Base-by-base conservation (phyloP, 805 yeast species). In the Yamadazyma nakazawae region DNA sequence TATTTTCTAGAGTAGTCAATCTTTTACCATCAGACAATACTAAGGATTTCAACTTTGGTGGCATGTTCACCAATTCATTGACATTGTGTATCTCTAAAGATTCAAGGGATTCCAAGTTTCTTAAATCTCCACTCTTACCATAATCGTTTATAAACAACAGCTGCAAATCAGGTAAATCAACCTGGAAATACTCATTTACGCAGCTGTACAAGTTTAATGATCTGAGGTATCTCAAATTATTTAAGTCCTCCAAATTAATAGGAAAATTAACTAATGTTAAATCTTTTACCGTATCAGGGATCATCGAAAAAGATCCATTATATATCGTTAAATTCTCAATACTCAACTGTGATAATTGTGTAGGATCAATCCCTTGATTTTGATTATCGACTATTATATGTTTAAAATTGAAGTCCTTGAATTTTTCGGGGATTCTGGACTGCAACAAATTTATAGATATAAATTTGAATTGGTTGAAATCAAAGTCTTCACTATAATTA, bases 1-100 rank as follows among this genome's bases (percentile, higher is more conserved):
- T 34, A 6, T 34, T 13, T 3, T 37, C 32, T 2, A 48, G 25
- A 17, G 34, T 21, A 16, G 26, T 48, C 18, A 44, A 31, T 13
- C 16, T 37, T 10, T 37, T 32, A 8, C 51, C 48, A 34, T 48
- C 51, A 9, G 42, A 34, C 28, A 48, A 36, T n/a, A 18, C 28
- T 18, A 48, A 37, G 18, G 21, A 14, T 28, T 40, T 26, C 12
- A 44, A 25, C 14, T 31, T 32, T 12, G 25, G 31, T 12, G 51
- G 51, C 21, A 48, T 18, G 38, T 40, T 32, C 16, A 28, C 34
- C 8, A 43, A 34, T 1, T 32, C 35, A 28, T 40, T 43, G 10
- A 44, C 51, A 37, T 44, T 41, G 21, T 43, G 25, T 21, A 48
- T 14, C 30, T 37, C 43, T 2, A 48, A 26, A 3, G 17, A 24